Base-by-base conservation (phyloP, 2,329 filamentous ascomycete genomes). In the Triangularia verruculosa region DNA sequence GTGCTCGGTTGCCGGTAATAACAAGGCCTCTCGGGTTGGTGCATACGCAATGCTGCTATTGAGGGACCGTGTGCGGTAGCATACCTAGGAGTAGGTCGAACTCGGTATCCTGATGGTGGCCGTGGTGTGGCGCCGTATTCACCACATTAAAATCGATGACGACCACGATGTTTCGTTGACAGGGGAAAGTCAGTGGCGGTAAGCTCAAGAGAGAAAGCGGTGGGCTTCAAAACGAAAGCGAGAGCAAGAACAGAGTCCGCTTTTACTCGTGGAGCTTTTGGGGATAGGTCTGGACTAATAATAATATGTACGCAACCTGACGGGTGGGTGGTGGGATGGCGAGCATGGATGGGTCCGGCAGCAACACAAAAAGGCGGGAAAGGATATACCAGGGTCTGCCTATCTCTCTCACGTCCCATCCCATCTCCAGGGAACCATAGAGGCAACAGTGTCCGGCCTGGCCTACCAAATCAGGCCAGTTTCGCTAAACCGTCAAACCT, bases 401-500 rank as follows among this genome's bases (percentile, higher is more conserved):
- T 62, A 28, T 52, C 55, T 57, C 57, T 67, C 20, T 34, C 28
- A 11, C 34, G 17, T n/a, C 51, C 59, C 27, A 61, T 39, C 34
- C 55, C 65, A 64, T 67, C 30, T 22, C 60, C 17, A 57, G 60
- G 54, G 39, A 62, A 56, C 60, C 60, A 22, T 25, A 39, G 65
- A 61, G 62, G 32, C 15, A 15, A 20, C 52, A 52, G 39, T 12
- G 52, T 12, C 30, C 9, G 30, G 30, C 30, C 30, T 32, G 30
- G 30, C 30, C 30, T 11, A 32, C 30, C 30, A 3, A 6, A 62
- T 61, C n/a, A 60, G 64, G 62, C 62, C 62, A n/a, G 57, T 52
- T 43, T 62, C 61, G 64, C 59, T 39, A 65, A 66, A 59, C 20
- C 56, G 56, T 58, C 55, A 60, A 68, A 64, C 64, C 61, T 68